Percentiles rank a stretch among this genome's conserved stretches.
Conservation (phyloP, 352 stramenopile species). For the Phytophthora nicotianae region DNA sequence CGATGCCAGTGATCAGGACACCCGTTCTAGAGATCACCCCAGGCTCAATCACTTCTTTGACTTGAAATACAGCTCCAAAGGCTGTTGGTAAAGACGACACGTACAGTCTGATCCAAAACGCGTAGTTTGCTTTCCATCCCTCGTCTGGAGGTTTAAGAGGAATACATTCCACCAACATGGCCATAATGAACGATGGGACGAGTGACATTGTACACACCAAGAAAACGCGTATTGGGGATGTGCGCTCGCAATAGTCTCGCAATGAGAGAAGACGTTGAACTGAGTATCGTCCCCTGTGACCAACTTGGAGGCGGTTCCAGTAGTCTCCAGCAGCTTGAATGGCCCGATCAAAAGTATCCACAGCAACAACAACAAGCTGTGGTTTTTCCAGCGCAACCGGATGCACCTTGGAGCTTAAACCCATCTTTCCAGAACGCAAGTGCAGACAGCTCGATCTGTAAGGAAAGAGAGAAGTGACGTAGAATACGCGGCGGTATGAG, state of each 20-base stretch:
- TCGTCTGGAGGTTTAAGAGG: slow-evolving; percentile 21
- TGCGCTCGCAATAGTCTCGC: slow-evolving; percentile 19
- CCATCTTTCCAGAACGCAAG: background rate
- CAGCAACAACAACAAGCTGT: background rate
- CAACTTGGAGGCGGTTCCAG: background rate
- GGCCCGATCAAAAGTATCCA: background rate
- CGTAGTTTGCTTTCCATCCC: slow-evolving; percentile 31
- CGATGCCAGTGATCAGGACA: slow-evolving; percentile 7
- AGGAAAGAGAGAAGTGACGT: too few species aligned
- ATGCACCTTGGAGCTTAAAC: background rate
- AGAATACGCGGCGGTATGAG: too few species aligned
- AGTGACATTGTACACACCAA: slow-evolving; percentile 10
- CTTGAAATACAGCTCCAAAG: slow-evolving; percentile 16
- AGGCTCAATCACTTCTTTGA: slow-evolving; percentile 17
- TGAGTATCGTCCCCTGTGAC: background rate
- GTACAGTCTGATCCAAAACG: slow-evolving; percentile 28
- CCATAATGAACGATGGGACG: slow-evolving; percentile 19
- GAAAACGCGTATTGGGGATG: slow-evolving; percentile 9
- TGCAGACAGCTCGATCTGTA: too few species aligned
- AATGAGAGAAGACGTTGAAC: slow-evolving; percentile 10
- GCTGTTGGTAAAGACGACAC: slow-evolving; percentile 18
- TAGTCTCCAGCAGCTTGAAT: background rate
- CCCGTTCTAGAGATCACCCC: slow-evolving; percentile 7
- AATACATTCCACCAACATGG: slow-evolving; percentile 31
- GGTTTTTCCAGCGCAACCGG: background rate